These are phyloP conservation scores for Eragrostis tef DNA, from an alignment of 202 grass and related monocot species.

Conservation along the genomic window DNA sequence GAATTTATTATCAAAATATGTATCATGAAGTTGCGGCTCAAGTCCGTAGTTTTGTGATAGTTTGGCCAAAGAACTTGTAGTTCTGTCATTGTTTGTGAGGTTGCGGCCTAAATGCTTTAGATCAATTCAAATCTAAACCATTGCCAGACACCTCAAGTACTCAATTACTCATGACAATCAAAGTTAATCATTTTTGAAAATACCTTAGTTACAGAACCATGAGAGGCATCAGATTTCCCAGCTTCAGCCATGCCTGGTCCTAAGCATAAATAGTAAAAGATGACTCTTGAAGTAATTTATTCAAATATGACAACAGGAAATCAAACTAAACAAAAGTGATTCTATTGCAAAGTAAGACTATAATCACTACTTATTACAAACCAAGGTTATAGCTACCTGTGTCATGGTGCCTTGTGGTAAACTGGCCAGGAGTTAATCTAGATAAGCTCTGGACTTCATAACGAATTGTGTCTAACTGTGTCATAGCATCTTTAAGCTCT, in stretches of 20 bases:
- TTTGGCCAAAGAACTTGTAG: no score
- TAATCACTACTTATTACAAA: conserved; percentile 38
- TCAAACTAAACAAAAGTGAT: neutral
- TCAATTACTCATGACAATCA: neutral
- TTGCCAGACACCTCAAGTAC: neutral
- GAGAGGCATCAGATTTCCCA: conserved; percentile 39
- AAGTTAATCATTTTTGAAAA: neutral
- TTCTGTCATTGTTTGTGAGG: no score
- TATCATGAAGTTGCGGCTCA: no score
- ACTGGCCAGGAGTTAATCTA: conserved; percentile 70
- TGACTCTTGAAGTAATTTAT: conserved; percentile 18
- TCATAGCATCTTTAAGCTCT: conserved; percentile 89
- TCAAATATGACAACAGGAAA: conserved; percentile 19
- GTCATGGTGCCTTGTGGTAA: conserved; percentile 59
- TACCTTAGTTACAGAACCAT: conserved; percentile 53
- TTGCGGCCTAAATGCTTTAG: neutral
- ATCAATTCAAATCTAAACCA: conserved; percentile 7
- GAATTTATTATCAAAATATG: no score
- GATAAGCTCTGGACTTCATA: conserved; percentile 90
- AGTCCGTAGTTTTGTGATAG: no score
- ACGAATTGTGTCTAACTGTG: conserved; percentile 82
- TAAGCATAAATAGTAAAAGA: neutral
- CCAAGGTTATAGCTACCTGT: conserved; percentile 46
- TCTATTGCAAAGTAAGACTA: neutral
- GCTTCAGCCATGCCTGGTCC: conserved; percentile 41